phyloP scores from a whole-genome alignment of 495 filamentous ascomycete species.

The Aeminium ludgeri region DNA sequence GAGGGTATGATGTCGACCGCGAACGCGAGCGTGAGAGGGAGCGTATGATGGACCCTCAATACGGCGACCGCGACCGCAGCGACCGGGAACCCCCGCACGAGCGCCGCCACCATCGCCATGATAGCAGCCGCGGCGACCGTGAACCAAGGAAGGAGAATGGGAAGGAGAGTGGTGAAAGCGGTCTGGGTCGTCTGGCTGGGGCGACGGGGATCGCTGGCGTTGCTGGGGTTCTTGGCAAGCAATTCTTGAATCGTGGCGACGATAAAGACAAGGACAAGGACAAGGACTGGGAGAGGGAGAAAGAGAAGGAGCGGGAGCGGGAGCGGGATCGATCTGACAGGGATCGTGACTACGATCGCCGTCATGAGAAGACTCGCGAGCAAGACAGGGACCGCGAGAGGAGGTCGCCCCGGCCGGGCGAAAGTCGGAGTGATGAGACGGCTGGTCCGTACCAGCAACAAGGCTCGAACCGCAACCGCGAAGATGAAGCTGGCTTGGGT shows the following conservation, averaged over 20 bases:
- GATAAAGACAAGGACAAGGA: slow-evolving; percentile 16
- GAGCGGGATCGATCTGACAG: too few relatives aligned
- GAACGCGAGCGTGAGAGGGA: slow-evolving; percentile 18
- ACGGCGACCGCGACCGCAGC: too few relatives aligned
- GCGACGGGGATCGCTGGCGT: slow-evolving; percentile 13
- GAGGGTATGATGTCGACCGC: slow-evolving; percentile 12
- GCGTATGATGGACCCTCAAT: slow-evolving; percentile 10
- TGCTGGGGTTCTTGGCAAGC: slow-evolving; percentile 10
- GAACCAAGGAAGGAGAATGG: slow-evolving; percentile 12
- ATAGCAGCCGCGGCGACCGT: slow-evolving; percentile 4
- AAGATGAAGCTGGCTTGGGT: slow-evolving; percentile 10
- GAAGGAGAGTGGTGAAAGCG: background rate
- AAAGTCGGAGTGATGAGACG: slow-evolving; percentile 1
- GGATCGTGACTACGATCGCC: slow-evolving; percentile 7
- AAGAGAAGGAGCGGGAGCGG: slow-evolving; percentile 7
- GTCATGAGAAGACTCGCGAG: slow-evolving; percentile 6
- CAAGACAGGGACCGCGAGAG: slow-evolving; percentile 12
- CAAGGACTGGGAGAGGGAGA: slow-evolving; percentile 4
- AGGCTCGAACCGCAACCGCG: background rate
- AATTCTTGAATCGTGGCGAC: slow-evolving; percentile 9
- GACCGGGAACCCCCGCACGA: slow-evolving; percentile 19
- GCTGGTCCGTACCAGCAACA: too few relatives aligned
- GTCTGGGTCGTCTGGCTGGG: slow-evolving; percentile 5
- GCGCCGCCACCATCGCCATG: slow-evolving; percentile 7
- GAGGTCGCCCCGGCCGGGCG: slow-evolving; percentile 1